phyloP scores from a whole-genome alignment of 768 basidiomycete species.

The Roridomyces roridus region DNA sequence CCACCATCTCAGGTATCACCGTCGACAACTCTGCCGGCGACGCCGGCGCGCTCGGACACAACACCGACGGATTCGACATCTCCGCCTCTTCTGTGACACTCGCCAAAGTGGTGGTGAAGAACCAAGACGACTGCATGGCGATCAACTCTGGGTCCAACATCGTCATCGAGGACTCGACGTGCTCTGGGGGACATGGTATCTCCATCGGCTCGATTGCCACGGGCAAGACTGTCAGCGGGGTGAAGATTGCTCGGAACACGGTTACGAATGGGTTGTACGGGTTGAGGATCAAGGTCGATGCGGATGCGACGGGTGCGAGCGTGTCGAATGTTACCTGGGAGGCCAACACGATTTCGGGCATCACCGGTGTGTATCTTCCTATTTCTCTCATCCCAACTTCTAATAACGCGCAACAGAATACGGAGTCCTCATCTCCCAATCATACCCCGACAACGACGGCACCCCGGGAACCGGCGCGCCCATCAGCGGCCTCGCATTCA shows the following conservation, averaged over 20 bases:
- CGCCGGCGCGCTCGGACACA: slow-evolving; percentile 9
- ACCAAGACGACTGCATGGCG: slow-evolving; percentile 21
- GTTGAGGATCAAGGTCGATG: slow-evolving; percentile 11
- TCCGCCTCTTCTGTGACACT: slow-evolving; percentile 14
- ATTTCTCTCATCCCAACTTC: too few species aligned
- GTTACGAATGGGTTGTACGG: slow-evolving; percentile 15
- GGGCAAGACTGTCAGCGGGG: slow-evolving; percentile 5
- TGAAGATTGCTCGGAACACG: slow-evolving; percentile 7
- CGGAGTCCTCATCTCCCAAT: slow-evolving; percentile 53
- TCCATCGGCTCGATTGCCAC: slow-evolving; percentile 23
- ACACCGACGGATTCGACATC: slow-evolving; percentile 20
- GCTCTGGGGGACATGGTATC: slow-evolving; percentile 18
- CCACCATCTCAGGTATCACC: too few species aligned
- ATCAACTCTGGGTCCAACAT: slow-evolving; percentile 16
- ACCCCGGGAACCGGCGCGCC: slow-evolving; percentile 48
- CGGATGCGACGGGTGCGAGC: too few species aligned
- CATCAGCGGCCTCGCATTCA: slow-evolving; percentile 45
- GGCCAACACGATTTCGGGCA: too few species aligned
- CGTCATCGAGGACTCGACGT: slow-evolving; percentile 13
- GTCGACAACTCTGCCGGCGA: too few species aligned
- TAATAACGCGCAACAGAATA: too few species aligned
- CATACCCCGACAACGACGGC: slow-evolving; percentile 47
- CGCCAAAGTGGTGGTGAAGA: slow-evolving; percentile 5
- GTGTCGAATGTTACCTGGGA: too few species aligned
- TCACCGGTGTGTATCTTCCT: too few species aligned